phyloP scores from a whole-genome alignment of 768 basidiomycete species.

The Boletus fagicola region DNA sequence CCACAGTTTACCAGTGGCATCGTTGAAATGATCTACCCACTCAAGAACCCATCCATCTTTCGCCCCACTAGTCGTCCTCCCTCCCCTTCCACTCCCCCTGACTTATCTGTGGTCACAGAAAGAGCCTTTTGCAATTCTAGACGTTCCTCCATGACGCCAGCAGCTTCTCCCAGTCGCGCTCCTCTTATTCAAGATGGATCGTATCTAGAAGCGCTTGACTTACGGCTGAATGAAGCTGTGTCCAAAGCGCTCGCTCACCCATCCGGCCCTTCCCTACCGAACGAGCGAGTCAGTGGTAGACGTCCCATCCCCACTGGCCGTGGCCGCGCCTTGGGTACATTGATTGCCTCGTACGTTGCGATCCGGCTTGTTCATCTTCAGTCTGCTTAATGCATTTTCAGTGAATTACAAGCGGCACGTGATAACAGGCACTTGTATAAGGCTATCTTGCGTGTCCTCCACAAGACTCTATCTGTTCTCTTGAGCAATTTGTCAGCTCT shows the following conservation, averaged over 20 bases:
- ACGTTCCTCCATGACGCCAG: constrained; percentile 43
- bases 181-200: constrained; percentile 73
- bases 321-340: constrained; percentile 60
- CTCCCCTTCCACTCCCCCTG: constrained; percentile 47
- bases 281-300: constrained; percentile 62
- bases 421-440: constrained; percentile 64
- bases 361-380: constrained; percentile 9
- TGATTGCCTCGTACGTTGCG: constrained; percentile 67
- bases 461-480: constrained; percentile 74
- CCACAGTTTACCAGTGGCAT: background rate
- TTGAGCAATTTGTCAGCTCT: constrained; percentile 66
- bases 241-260: constrained; percentile 73
- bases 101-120: constrained; percentile 41
- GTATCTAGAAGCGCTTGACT: constrained; percentile 71
- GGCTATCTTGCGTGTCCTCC: constrained; percentile 70
- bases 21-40: constrained; percentile 54
- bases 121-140: constrained; percentile 57
- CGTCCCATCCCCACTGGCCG: constrained; percentile 74
- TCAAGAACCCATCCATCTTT: constrained; percentile 67
- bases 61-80: constrained; percentile 61
- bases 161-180: constrained; percentile 34
- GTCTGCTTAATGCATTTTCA: constrained; percentile 30
- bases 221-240: constrained; percentile 80
- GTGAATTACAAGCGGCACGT: constrained; percentile 65
- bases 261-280: constrained; percentile 46